A percentile compares a stretch with the other conserved stretches of the same genome.
phyloP scores from a whole-genome alignment of 495 filamentous ascomycete genomes.

The Aspergillus leporis region DNA sequence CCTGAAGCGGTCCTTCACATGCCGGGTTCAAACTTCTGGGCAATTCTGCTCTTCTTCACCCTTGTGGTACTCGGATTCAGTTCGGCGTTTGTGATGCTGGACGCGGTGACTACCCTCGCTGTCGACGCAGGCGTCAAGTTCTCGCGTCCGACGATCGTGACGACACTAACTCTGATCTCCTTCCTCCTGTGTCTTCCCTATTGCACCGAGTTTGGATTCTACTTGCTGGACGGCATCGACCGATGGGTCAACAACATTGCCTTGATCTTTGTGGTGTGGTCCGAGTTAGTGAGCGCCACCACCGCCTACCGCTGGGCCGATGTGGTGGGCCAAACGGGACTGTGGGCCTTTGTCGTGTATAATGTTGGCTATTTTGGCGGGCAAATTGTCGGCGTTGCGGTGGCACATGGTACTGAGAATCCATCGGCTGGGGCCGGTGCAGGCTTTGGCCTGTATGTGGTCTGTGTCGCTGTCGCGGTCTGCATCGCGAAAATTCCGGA shows the following conservation, averaged over 20 bases:
- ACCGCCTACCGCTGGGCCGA: constrained; percentile 31
- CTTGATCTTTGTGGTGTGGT: constrained; percentile 31
- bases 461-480: constrained; percentile 14
- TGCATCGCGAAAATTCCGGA: constrained; percentile 25
- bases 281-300: constrained; percentile 25
- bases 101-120: constrained; percentile 24
- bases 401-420: constrained; percentile 29
- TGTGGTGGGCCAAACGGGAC: constrained; percentile 31
- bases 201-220: constrained; percentile 29
- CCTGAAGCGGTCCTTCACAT: constrained; percentile 40
- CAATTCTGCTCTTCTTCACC: constrained; percentile 38
- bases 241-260: constrained; percentile 30
- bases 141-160: constrained; percentile 26
- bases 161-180: constrained; percentile 22
- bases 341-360: constrained; percentile 28
- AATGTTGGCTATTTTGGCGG: constrained; percentile 39
- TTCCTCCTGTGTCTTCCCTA: constrained; percentile 30
- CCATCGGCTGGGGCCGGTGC: constrained; percentile 29
- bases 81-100: constrained; percentile 30
- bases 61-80: constrained; percentile 30
- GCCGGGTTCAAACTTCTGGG: constrained; percentile 43
- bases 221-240: constrained; percentile 28
- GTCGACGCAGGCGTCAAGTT: constrained; percentile 25
- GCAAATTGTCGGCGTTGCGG: constrained; percentile 33
- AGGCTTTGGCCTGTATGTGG: constrained; percentile 29